Evolutionary conservation across 179 eudicot genomes (phyloP).

Genomic region (Camellia oleifera): DNA sequence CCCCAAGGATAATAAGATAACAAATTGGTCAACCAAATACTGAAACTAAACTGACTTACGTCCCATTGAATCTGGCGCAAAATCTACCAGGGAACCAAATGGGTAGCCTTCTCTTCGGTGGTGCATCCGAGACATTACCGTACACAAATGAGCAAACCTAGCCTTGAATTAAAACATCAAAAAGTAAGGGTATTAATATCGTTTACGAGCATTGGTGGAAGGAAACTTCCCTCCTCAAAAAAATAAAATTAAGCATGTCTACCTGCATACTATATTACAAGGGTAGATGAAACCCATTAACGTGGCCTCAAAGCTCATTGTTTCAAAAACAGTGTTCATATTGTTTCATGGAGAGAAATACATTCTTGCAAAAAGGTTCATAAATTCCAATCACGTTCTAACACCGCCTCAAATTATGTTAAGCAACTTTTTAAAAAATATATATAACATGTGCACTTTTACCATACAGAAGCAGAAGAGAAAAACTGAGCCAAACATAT

Average conservation of each 20-base stretch:
- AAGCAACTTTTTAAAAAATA: not conserved
- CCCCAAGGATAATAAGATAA: not conserved
- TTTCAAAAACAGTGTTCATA: not conserved
- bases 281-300: not conserved
- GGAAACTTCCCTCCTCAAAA: not conserved
- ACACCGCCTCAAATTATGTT: not conserved
- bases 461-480: not conserved
- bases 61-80: conserved; percentile 94
- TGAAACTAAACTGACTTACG: conserved; percentile 60
- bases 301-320: not conserved
- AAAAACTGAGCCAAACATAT: not conserved
- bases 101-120: conserved; percentile 97
- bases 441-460: not conserved
- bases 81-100: conserved; percentile 95
- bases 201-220: not conserved
- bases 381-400: not conserved
- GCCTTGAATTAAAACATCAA: conserved; percentile 48
- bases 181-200: not conserved
- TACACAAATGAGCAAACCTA: conserved; percentile 94
- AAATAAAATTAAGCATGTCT: not conserved
- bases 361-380: not conserved
- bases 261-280: not conserved
- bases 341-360: not conserved
- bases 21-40: conserved; percentile 4
- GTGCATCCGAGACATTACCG: conserved; percentile 96